phyloP scores from a whole-genome alignment of 2,329 filamentous ascomycete genomes.

The Phoma sp. region DNA sequence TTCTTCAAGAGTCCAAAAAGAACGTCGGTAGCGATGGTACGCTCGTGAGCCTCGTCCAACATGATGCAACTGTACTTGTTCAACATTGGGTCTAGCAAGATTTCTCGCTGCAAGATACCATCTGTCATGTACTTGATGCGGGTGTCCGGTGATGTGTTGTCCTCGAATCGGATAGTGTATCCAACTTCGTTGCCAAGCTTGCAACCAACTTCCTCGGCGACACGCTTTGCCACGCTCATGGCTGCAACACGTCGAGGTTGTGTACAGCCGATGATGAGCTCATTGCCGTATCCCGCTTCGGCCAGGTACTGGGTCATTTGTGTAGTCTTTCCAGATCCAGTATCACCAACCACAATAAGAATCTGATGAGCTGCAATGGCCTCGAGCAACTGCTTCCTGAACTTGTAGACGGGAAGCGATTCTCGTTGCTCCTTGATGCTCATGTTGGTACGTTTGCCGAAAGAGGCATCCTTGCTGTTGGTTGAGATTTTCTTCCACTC shows the following conservation, averaged over 20 bases:
- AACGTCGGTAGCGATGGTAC: slow-evolving; percentile 95
- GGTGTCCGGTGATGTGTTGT: slow-evolving; percentile 86
- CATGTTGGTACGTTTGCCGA: slow-evolving; percentile 86
- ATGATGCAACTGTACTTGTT: slow-evolving; percentile 96
- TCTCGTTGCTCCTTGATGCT: slow-evolving; percentile 96
- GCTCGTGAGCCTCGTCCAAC: slow-evolving; percentile 97
- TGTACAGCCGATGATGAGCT: slow-evolving; percentile 92
- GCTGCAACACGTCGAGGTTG: slow-evolving; percentile 97
- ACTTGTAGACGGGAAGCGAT: slow-evolving; percentile 85
- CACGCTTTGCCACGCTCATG: slow-evolving; percentile 98
- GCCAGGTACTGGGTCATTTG: slow-evolving; percentile 95
- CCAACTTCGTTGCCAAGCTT: slow-evolving; percentile 91
- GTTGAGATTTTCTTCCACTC: slow-evolving; percentile 91
- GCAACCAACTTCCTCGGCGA: slow-evolving; percentile 95
- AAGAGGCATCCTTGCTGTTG: slow-evolving; percentile 77
- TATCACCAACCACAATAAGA: slow-evolving; percentile 95
- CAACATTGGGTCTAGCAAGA: slow-evolving; percentile 93
- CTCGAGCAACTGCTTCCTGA: slow-evolving; percentile 84
- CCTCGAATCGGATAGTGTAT: slow-evolving; percentile 99
- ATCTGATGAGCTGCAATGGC: slow-evolving; percentile 89
- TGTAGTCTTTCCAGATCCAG: slow-evolving; percentile 95
- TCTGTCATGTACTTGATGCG: slow-evolving; percentile 99
- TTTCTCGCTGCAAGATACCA: slow-evolving; percentile 95
- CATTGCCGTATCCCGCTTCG: slow-evolving; percentile 86
- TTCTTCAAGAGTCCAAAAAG: slow-evolving; percentile 96